Percentiles rank a stretch among this genome's conserved stretches.
Evolutionary conservation across 306 rosid species (phyloP).

Genomic region (Chamaecrista fasciculata): DNA sequence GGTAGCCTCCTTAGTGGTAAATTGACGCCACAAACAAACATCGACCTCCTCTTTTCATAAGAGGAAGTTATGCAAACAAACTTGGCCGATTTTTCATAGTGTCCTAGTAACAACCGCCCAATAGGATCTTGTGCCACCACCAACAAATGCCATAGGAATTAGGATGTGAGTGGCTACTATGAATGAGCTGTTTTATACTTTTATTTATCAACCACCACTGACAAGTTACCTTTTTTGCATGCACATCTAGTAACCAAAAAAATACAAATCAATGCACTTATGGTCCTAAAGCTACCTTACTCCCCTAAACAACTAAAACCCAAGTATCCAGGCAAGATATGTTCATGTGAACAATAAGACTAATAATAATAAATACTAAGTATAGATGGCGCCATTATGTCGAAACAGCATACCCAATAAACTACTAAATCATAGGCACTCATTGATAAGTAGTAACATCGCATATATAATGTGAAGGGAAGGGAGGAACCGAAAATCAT

Average conservation of each 20-base stretch:
- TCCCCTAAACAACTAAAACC: background rate
- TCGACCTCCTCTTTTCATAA: background rate
- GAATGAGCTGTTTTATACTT: background rate
- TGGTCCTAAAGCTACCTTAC: background rate
- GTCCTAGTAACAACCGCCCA: background rate
- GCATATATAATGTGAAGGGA: background rate
- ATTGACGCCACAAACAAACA: background rate
- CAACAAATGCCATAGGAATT: background rate
- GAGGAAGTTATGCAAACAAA: background rate
- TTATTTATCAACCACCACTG: background rate
- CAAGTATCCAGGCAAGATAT: background rate
- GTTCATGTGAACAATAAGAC: background rate
- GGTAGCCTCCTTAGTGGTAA: background rate
- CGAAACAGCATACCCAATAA: background rate
- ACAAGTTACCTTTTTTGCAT: background rate
- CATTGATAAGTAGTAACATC: background rate
- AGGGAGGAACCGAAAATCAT: background rate
- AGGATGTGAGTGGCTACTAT: background rate
- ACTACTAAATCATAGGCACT: background rate
- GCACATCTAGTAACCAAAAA: background rate
- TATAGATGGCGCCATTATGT: background rate
- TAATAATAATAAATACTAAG: background rate
- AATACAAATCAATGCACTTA: background rate
- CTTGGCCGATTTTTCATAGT: background rate
- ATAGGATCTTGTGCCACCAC: background rate